Evolutionary conservation across 2,329 filamentous ascomycete genomes (phyloP), one percentile per base, ranked within the genome.

Genomic region (Xylaria arbuscula): DNA sequence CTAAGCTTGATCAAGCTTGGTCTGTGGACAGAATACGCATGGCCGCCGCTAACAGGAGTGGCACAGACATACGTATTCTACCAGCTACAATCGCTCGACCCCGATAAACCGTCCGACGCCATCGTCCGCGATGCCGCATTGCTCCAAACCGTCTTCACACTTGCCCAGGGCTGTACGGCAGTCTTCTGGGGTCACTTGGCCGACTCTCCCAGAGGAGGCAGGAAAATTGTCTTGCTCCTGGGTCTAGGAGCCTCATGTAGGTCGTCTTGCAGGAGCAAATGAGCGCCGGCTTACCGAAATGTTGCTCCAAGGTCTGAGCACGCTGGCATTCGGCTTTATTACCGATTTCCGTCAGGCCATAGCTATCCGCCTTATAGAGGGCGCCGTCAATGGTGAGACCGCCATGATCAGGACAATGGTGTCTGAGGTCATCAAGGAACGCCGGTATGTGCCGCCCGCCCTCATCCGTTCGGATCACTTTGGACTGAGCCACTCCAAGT

Each of bases 361-460:
- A 45, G 32, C 55, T 34, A 62, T 66, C n/a, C 66, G 62, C 9
- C 62, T 62, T 11, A 48, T 68, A 22, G 66, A 68, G 22, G 66
- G 66, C 10, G 66, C 66, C 4, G 48, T 68, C 4, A 68, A 68
- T 17, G 66, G 66, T 10, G 56, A 68, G 32, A 68, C 66, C 3
- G 66, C 66, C 22, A 64, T 68, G 61, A 65, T 68, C 9, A 58
- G 66, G 28, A 68, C 66, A 38, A 68, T 68, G 66, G 66, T 64
- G 24, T 68, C 66, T 8, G 66, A 68, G 34, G 48, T 68, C 11
- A n/a, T 68, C 48, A 68, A 68, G 47, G 66, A 68, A 13, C 66
- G 66, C 11, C 66, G 64, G 58, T 61, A 66, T 50, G 63, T 45
- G 22, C 10, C 22, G n/a, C 45, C 10, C 22, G n/a, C 45, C 54